A percentile compares a stretch with the other conserved stretches of the same genome.
Conservation (phyloP, 2,329 filamentous ascomycete species). For the Periconia macrospinosa region DNA sequence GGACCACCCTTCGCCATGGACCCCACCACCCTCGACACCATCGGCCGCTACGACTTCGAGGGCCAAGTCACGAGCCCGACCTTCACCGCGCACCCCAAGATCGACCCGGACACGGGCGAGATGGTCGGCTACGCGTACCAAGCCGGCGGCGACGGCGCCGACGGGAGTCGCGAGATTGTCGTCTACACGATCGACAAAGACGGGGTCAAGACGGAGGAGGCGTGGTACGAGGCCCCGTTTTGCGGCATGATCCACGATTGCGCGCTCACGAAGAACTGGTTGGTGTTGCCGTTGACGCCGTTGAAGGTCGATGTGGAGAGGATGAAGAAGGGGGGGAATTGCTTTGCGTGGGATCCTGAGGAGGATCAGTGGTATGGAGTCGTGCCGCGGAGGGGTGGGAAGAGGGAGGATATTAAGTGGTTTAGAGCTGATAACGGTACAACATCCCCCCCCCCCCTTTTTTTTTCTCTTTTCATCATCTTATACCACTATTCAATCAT, state of each 20-base stretch:
- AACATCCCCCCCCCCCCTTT: background rate
- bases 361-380: slow-evolving; percentile 61
- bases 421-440: slow-evolving; percentile 55
- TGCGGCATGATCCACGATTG: slow-evolving; percentile 46
- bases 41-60: slow-evolving; percentile 44
- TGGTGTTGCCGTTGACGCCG: slow-evolving; percentile 43
- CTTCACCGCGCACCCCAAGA: slow-evolving; percentile 51
- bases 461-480: no score
- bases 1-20: slow-evolving; percentile 45
- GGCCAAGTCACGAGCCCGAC: slow-evolving; percentile 44
- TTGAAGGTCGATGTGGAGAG: slow-evolving; percentile 40
- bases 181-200: slow-evolving; percentile 44
- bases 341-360: slow-evolving; percentile 49
- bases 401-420: slow-evolving; percentile 57
- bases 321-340: slow-evolving; percentile 43
- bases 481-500: no score
- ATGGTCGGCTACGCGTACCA: slow-evolving; percentile 48
- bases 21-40: slow-evolving; percentile 45
- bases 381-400: slow-evolving; percentile 54
- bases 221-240: slow-evolving; percentile 46
- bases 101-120: slow-evolving; percentile 47
- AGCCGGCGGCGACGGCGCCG: slow-evolving; percentile 41
- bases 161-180: slow-evolving; percentile 42
- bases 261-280: slow-evolving; percentile 43
- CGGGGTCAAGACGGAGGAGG: slow-evolving; percentile 43